These are phyloP conservation scores for Cryomyces antarcticus DNA, from an alignment of 495 filamentous ascomycete genomes.

Conservation along the genomic window DNA sequence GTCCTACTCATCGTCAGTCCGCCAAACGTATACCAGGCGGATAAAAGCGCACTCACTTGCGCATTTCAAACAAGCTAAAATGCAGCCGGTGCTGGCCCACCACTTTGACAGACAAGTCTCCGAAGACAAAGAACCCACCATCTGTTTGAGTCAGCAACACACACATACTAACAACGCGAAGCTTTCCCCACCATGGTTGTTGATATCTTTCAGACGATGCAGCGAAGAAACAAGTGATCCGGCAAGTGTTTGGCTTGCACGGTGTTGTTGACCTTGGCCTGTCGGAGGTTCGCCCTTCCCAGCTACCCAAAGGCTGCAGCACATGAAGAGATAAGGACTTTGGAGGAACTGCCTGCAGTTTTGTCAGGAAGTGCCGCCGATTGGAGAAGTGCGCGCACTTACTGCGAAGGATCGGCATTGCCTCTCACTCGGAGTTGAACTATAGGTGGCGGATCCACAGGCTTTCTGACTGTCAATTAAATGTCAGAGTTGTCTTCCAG, in stretches of 20 bases:
- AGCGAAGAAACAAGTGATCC: constrained; percentile 81
- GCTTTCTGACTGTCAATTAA: constrained; percentile 63
- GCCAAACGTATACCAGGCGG: neutral
- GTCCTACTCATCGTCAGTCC: constrained; percentile 16
- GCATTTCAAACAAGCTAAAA: constrained; percentile 76
- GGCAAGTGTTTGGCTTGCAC: constrained; percentile 36
- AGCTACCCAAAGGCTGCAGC: constrained; percentile 46
- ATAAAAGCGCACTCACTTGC: constrained; percentile 29
- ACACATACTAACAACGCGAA: constrained; percentile 1
- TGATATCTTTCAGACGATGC: constrained; percentile 77
- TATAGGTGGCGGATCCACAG: constrained; percentile 87
- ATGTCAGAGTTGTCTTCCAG: constrained; percentile 3
- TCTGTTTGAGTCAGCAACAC: constrained; percentile 24
- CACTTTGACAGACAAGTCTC: constrained; percentile 69
- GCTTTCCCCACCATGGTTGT: constrained; percentile 44
- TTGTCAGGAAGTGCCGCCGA: neutral
- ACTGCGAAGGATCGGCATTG: constrained; percentile 53
- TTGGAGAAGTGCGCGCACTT: constrained; percentile 15
- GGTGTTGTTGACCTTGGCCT: constrained; percentile 33
- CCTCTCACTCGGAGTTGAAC: constrained; percentile 59
- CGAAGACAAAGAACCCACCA: constrained; percentile 94
- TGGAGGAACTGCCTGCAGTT: constrained; percentile 2
- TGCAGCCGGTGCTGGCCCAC: constrained; percentile 62
- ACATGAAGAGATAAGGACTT: constrained; percentile 75
- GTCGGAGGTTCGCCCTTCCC: too few relatives aligned